Evolutionary conservation across 495 filamentous ascomycete genomes (phyloP).

Genomic region (Aspergillus incahuasiensis): DNA sequence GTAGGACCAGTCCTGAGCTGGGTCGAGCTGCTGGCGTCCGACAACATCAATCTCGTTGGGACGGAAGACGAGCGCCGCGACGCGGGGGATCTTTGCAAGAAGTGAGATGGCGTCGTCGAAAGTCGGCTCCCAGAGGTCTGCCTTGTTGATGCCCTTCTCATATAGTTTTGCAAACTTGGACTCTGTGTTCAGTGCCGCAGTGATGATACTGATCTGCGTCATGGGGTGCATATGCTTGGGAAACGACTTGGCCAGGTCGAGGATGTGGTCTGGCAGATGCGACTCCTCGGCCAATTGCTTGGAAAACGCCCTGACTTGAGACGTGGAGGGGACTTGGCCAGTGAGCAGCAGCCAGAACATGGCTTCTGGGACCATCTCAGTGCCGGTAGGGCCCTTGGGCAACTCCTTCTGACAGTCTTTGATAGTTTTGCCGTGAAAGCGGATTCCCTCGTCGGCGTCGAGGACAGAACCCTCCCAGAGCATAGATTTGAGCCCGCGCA

Average conservation of each 20-base stretch:
- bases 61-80: conserved; percentile 96
- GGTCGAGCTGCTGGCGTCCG: conserved; percentile 37
- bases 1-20: conserved; percentile 89
- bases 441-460: conserved; percentile 93
- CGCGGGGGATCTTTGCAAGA: conserved; percentile 91
- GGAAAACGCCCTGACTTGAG: conserved; percentile 76
- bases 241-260: conserved; percentile 85
- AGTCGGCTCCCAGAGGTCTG: conserved; percentile 97
- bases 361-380: conserved; percentile 98
- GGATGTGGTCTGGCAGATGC: conserved; percentile 75
- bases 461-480: conserved; percentile 98
- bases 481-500: conserved; percentile 97
- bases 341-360: conserved; percentile 99
- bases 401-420: conserved; percentile 94
- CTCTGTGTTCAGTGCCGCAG: conserved; percentile 87
- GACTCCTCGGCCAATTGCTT: conserved; percentile 84
- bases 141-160: conserved; percentile 83
- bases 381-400: conserved; percentile 86
- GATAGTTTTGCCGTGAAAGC: conserved; percentile 96
- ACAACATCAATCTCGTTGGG: conserved; percentile 69
- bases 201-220: conserved; percentile 94
- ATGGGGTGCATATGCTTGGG: conserved; percentile 89
- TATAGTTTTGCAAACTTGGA: conserved; percentile 91
- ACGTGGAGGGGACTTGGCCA: conserved; percentile 78
- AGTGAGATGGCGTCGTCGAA: conserved; percentile 94